Evolutionary conservation across 805 yeast species (phyloP), one percentile per base, ranked within the genome.

Genomic region (Barnettozyma botsteinii): DNA sequence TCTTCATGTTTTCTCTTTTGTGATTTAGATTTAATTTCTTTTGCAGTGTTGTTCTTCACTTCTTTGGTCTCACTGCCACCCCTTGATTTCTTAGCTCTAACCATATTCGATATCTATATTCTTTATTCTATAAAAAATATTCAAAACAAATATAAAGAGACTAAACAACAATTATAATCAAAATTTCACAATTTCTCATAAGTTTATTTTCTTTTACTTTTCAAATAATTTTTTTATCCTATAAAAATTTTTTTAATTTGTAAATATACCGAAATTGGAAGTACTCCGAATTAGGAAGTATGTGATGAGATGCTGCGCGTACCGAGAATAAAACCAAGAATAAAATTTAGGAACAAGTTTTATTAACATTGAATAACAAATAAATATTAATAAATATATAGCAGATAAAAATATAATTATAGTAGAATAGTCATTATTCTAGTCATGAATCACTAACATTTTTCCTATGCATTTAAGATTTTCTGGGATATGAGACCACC

Each of bases 1-100:
- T 61, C 64, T 38, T 60, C 62, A 40, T 42, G 53, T 40, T 46
- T 47, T 51, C 58, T 51, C 36, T 50, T 67, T 41, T 40, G 41
- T 21, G 26, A 35, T 23, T 37, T 37, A 25, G 25, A 15, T n/a
- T 23, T 24, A 13, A 24, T 13, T 13, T 33, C 29, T 32, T 38
- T 34, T 11, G 38, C 18, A n/a, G n/a, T n/a, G n/a, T n/a, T n/a
- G 19, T 42, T 44, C 13, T 33, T 24, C 5, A 18, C 40, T 33
- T 31, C 37, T 10, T 22, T 27, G 22, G 38, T 20, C 14, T 27
- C 28, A 21, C 20, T 19, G n/a, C 23, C 35, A n/a, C 26, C 34
- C 17, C 35, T 33, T 17, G 29, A 18, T 10, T 24, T 33, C 14
- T 24, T 24, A 33, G 35, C 35, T 35, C 39, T 45, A 28, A 42